Conservation (phyloP, 2,329 filamentous ascomycete species). For the Trichophyton benhamiae region DNA sequence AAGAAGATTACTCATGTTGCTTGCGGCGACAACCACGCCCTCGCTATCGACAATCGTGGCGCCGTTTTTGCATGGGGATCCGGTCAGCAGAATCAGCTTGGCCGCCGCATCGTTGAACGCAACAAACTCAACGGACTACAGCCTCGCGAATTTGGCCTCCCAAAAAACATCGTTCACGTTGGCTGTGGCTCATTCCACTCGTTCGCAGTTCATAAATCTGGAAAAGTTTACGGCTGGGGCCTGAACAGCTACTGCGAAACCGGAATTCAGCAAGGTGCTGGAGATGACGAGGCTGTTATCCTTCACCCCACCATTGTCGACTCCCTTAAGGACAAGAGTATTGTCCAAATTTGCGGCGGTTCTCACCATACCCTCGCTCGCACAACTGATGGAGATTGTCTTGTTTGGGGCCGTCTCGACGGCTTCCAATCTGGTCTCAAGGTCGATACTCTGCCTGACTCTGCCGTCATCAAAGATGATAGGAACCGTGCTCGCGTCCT, state of each 20-base stretch:
- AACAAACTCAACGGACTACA: conserved; percentile 43
- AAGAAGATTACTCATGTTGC: conserved; percentile 44
- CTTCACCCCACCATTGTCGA: conserved; percentile 58
- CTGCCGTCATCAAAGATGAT: conserved; percentile 53
- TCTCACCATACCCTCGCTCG: conserved; percentile 59
- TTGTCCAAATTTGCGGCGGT: conserved; percentile 58
- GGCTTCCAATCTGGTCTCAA: conserved; percentile 51
- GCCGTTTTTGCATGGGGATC: conserved; percentile 54
- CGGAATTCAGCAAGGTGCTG: conserved; percentile 51
- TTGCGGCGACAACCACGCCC: conserved; percentile 46
- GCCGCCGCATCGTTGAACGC: conserved; percentile 50
- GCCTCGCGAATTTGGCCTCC: conserved; percentile 47
- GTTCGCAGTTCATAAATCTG: conserved; percentile 58
- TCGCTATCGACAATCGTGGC: conserved; percentile 46
- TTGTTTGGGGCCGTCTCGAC: conserved; percentile 50
- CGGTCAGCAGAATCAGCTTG: conserved; percentile 57
- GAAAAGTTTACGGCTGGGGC: conserved; percentile 68
- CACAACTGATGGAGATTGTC: conserved; percentile 42
- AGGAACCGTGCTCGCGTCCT: conserved; percentile 58
- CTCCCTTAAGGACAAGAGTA: conserved; percentile 49
- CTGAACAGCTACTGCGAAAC: conserved; percentile 80
- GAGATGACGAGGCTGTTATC: conserved; percentile 58
- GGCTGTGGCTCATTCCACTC: conserved; percentile 68
- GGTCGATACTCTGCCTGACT: conserved; percentile 42
- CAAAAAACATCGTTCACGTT: conserved; percentile 48